These are phyloP conservation scores for Castanopsis chinensis DNA, from an alignment of 306 rosid species.

Conservation along the genomic window DNA sequence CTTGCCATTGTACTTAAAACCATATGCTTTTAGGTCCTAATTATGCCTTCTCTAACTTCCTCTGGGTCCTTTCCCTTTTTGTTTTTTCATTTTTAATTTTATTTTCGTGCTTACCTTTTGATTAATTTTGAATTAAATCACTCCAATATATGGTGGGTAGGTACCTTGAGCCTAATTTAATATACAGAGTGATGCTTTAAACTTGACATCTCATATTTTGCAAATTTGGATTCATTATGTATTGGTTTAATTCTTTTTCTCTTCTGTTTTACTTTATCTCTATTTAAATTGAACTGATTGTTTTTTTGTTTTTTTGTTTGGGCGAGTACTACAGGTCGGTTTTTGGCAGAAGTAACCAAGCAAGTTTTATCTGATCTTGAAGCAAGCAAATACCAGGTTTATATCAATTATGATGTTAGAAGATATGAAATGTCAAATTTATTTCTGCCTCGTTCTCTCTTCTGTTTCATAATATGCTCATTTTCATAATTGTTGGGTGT, in stretches of 20 bases:
- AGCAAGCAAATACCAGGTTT: slow-evolving; percentile 86
- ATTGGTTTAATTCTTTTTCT: not conserved
- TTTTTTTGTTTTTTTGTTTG: not conserved
- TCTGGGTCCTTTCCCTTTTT: not conserved
- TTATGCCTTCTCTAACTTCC: not conserved
- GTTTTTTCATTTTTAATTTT: not conserved
- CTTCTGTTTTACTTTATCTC: not conserved
- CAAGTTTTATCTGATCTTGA: slow-evolving; percentile 80
- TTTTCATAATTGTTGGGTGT: not conserved
- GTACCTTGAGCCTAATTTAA: not conserved
- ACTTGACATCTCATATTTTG: not conserved
- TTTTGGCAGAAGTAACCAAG: slow-evolving; percentile 81
- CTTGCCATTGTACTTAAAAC: not conserved
- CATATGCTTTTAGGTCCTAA: not conserved
- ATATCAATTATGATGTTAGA: not conserved
- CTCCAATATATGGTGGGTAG: not conserved
- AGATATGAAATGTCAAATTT: not conserved
- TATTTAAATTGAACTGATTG: not conserved
- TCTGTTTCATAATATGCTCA: not conserved
- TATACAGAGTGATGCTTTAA: not conserved
- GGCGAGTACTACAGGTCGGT: slow-evolving; percentile 53
- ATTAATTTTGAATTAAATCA: not conserved
- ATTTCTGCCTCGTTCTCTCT: not conserved
- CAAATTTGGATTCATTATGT: not conserved
- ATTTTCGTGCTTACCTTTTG: not conserved